phyloP scores from a whole-genome alignment of 2,329 filamentous ascomycete species.

The Fusarium graminum region DNA sequence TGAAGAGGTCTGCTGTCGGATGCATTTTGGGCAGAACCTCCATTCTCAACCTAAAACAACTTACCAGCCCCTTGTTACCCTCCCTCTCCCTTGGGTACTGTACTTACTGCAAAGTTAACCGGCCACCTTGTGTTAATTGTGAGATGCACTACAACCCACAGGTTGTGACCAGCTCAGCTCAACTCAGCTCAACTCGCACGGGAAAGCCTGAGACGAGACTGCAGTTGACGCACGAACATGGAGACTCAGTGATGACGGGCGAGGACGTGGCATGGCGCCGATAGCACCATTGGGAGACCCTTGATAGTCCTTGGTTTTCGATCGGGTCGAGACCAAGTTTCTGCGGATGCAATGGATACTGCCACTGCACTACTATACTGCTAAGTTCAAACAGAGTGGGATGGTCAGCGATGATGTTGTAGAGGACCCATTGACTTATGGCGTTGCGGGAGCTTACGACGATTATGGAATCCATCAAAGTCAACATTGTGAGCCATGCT shows the following conservation, averaged over 20 bases:
- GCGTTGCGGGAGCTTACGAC: conserved; percentile 27
- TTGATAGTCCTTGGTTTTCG: conserved; percentile 19
- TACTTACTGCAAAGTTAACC: neutral
- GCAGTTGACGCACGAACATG: conserved; percentile 34
- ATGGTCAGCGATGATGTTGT: conserved; percentile 6
- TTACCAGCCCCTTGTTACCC: conserved; percentile 8
- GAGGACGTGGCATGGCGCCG: conserved; percentile 38
- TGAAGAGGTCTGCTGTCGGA: conserved; percentile 3
- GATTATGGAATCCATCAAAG: conserved; percentile 12
- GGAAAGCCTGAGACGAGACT: conserved; percentile 22
- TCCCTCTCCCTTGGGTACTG: neutral
- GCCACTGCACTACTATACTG: neutral
- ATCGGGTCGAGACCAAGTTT: conserved; percentile 18
- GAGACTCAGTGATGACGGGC: conserved; percentile 6
- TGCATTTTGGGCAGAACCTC: neutral
- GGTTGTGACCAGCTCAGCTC: neutral
- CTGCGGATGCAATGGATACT: conserved; percentile 17
- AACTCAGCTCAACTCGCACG: conserved; percentile 11
- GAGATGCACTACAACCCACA: conserved; percentile 12
- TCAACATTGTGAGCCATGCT: conserved; percentile 18
- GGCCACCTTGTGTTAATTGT: conserved; percentile 15
- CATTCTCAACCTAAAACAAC: conserved; percentile 17
- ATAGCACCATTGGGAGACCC: conserved; percentile 29
- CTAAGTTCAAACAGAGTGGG: conserved; percentile 11
- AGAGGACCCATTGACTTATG: conserved; percentile 31